Evolutionary conservation across 1,284 basidiomycete genomes (phyloP), one percentile per base, ranked within the genome.

Genomic region (Cryptococcus sp.): DNA sequence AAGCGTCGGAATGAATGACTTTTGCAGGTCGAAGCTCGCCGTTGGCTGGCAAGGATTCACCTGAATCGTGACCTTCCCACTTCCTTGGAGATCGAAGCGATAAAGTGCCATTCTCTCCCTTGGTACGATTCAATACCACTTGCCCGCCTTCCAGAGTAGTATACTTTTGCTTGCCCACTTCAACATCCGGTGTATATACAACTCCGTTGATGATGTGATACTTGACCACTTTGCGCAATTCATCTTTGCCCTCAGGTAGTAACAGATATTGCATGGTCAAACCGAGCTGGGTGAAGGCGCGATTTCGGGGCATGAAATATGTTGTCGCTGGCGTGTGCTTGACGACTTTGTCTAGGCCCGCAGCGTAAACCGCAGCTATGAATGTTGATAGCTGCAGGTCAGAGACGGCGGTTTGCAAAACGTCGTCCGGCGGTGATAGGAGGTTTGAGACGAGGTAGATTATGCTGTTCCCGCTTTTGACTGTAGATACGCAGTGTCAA

Each of bases 381-480:
- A 94, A 99, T 1, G 88, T 87, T 0, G 93, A 95, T 20, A 93
- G 83, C 40, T 92, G 86, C 4, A 96, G 82, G 52, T 84, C 84
- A 0, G 93, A 89, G 11, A 96, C 82, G 4, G 91, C 88, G 2
- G 90, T 89, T 70, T 89, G 85, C 39, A 98, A 80, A 16, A 88
- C 84, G 72, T 94, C 89, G 0, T 83, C 80, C 0, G 96, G 96
- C 16, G 91, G 90, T 7, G 85, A 81, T 22, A 98, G 81, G 0
- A 93, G 86, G 37, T 87, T 84, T 0, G 92, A 89, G 46, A 98
- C 80, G 65, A 98, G 88, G 78, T 99, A 99, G 62, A 99, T 88
- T 61, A 94, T 73, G 7, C 88, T 87, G 55, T 89, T 87, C 59
- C 89, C 85, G 55, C 88, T 81, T 62, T 86, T 81, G 62, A 92